Conservation (phyloP, 2,329 filamentous ascomycete genomes). For the Aspergillus amoenus region DNA sequence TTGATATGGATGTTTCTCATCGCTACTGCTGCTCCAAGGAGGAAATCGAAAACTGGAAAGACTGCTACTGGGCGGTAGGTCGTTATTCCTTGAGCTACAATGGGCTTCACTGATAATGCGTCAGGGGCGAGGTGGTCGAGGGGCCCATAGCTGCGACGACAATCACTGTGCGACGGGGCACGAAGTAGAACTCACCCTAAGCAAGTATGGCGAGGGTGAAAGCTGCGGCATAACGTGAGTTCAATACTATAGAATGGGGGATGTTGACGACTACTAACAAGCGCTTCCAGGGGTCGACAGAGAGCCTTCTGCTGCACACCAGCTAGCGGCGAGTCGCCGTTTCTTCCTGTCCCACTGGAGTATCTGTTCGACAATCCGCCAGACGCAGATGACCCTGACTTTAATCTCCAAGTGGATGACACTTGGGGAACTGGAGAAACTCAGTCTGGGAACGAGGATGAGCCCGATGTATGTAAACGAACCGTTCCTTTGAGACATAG, state of each 20-base stretch:
- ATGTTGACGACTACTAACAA: not conserved
- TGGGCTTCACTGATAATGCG: not conserved
- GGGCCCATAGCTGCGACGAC: slow-evolving; percentile 1
- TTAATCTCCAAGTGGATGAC: slow-evolving; percentile 29
- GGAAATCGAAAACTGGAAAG: slow-evolving; percentile 12
- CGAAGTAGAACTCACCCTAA: not conserved
- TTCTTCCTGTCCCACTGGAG: slow-evolving; percentile 12
- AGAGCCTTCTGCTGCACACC: slow-evolving; percentile 13
- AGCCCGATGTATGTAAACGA: not conserved
- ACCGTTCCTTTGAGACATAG: not conserved
- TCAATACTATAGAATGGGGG: not conserved
- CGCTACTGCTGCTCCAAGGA: slow-evolving; percentile 6
- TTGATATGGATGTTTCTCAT: slow-evolving; percentile 2
- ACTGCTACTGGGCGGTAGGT: slow-evolving; percentile 12
- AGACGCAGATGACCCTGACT: slow-evolving; percentile 29
- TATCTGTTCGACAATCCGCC: slow-evolving; percentile 27
- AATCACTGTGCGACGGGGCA: slow-evolving; percentile 4
- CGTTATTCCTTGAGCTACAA: too few species aligned
- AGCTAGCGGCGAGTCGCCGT: not conserved
- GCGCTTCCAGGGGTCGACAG: not conserved
- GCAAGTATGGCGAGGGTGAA: slow-evolving; percentile 7
- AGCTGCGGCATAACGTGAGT: slow-evolving; percentile 1
- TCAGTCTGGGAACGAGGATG: slow-evolving; percentile 28
- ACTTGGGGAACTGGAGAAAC: slow-evolving; percentile 20
- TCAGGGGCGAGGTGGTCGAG: not conserved